Conservation (phyloP, 129 eudicot species). For the Pittosporum tobira region DNA sequence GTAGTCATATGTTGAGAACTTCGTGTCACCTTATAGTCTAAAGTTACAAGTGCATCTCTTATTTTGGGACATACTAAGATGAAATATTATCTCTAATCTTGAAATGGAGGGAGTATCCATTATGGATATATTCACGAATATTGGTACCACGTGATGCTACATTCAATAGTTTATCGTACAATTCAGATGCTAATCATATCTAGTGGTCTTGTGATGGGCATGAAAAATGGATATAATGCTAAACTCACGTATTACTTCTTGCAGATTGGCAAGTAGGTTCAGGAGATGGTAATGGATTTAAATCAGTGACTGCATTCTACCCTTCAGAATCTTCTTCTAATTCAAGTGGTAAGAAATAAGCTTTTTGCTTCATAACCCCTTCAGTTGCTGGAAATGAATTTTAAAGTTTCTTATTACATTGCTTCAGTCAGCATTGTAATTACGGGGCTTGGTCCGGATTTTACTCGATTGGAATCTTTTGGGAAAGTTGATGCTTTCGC, state of each 20-base stretch:
- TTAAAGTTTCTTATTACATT: conserved; percentile 9
- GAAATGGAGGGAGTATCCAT: no score
- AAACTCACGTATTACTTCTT: conserved; percentile 5
- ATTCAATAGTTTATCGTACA: neutral
- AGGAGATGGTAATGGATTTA: conserved; percentile 73
- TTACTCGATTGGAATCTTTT: conserved; percentile 86
- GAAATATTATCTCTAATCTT: no score
- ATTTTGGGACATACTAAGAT: no score
- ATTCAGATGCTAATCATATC: neutral
- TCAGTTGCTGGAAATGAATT: conserved; percentile 7
- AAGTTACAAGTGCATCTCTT: no score
- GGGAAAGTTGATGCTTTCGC: conserved; percentile 98
- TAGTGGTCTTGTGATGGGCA: no score
- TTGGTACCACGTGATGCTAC: neutral
- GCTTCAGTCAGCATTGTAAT: conserved; percentile 73
- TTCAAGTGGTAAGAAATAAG: conserved; percentile 55
- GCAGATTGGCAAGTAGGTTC: conserved; percentile 87
- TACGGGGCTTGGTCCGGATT: conserved; percentile 94
- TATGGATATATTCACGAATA: neutral
- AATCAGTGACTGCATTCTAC: conserved; percentile 74
- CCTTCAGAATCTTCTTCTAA: conserved; percentile 66
- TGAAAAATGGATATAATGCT: neutral
- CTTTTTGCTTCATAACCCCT: conserved; percentile 2
- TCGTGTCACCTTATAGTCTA: no score
- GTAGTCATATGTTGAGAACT: no score